Conservation (phyloP, 495 filamentous ascomycete genomes). For the Aspergillus haitiensis region DNA sequence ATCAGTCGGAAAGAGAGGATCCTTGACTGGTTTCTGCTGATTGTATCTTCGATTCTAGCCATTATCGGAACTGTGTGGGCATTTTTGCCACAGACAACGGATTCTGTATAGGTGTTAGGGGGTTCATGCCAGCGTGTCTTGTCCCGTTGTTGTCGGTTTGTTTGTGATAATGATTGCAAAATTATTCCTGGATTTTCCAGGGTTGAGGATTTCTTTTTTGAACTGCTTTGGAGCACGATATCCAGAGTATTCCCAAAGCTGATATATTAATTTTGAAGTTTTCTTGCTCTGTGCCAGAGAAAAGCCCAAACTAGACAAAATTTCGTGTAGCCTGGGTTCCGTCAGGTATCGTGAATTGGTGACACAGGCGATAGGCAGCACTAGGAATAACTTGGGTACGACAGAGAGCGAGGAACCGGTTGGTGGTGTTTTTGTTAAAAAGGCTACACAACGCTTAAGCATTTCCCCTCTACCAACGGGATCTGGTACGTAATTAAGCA, state of each 20-base stretch:
- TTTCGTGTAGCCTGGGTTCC: slow-evolving; percentile 64
- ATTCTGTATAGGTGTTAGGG: slow-evolving; percentile 28
- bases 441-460: slow-evolving; percentile 64
- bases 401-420: slow-evolving; percentile 29
- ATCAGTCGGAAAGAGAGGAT: slow-evolving; percentile 64
- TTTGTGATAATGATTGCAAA: slow-evolving; percentile 70
- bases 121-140: not conserved
- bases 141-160: slow-evolving; percentile 9
- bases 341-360: slow-evolving; percentile 89
- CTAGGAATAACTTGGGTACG: slow-evolving; percentile 82
- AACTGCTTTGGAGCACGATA: slow-evolving; percentile 38
- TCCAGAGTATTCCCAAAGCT: slow-evolving; percentile 66
- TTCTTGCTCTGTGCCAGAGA: slow-evolving; percentile 61
- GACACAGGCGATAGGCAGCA: slow-evolving; percentile 85
- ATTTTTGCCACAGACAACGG: slow-evolving; percentile 71
- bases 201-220: slow-evolving; percentile 71
- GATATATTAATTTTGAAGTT: slow-evolving; percentile 83
- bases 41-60: slow-evolving; percentile 66
- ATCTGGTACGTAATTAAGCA: slow-evolving; percentile 90
- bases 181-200: slow-evolving; percentile 78
- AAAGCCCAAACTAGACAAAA: slow-evolving; percentile 81
- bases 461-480: slow-evolving; percentile 77
- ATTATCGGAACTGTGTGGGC: slow-evolving; percentile 81
- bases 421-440: slow-evolving; percentile 62
- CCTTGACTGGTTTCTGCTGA: slow-evolving; percentile 68